Base-by-base conservation (phyloP, 371 early-diverging fungal genomes). In the Synchytrium microbalum region DNA sequence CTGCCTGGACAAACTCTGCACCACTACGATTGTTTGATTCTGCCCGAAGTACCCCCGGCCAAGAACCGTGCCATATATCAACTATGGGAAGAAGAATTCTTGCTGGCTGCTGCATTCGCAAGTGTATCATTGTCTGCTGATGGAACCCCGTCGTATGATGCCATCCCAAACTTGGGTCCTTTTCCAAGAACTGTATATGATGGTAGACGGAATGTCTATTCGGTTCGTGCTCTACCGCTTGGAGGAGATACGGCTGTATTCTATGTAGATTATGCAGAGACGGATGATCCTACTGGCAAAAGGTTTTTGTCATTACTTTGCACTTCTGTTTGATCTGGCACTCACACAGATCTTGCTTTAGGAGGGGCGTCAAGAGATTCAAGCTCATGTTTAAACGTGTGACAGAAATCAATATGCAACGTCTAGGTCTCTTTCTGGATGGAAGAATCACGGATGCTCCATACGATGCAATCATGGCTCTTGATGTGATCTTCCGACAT, bases 401-500 rank as follows among this genome's bases (percentile, higher is more conserved):
- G 25, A 74, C 69, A 10, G 75, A 72, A 59, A 74, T 82, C 60
- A 67, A 75, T 58, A 79, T 82, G 80, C 66, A 73, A 51, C 61
- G 69, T 24, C 69, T 82, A 2, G 69, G 62, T 67, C 57, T 69
- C 13, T 79, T 75, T 68, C 63, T 80, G 23, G 75, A 76, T 10
- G 77, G 80, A 13, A 65, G 70, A 27, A 26, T 61, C 5, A 24
- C 61, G 0, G 75, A 73, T 23, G 66, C 72, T 0, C 79, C 77
- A 28, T 68, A 76, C 62, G 79, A 77, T 55, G 87, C 88, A n/a
- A 84, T 92, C 58, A 84, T 79, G 75, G 91, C 89, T 0, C 71
- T 93, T 32, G 94, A 94, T 62, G 79, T 90, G 29, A 70, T 92
- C 0, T 82, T 93, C 32, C 84, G 90, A 31, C 87, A 92, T 58